Percentiles rank a stretch among this genome's conserved stretches.
phyloP scores from a whole-genome alignment of 192 early-diverging fungal genomes.

The Thamnidium elegans region DNA sequence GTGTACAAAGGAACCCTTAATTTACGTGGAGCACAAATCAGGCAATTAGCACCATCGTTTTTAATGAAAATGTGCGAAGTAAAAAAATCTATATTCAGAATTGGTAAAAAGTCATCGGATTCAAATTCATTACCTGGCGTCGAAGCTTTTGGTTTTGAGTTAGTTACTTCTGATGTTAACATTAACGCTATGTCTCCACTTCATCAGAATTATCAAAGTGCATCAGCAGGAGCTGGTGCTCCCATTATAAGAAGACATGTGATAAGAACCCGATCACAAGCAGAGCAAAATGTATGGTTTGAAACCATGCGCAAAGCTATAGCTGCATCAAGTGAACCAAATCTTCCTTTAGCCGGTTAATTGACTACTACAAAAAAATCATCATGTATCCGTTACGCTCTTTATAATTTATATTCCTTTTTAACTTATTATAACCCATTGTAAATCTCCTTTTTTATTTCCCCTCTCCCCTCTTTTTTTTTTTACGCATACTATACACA shows the following conservation, averaged over 20 bases:
- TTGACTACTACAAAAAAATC: too few species aligned
- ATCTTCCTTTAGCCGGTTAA: too few species aligned
- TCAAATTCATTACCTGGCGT: not conserved
- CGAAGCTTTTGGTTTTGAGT: slow-evolving; percentile 23
- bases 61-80: slow-evolving; percentile 10
- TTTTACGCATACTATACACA: too few species aligned
- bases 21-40: not conserved
- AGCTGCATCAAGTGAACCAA: too few species aligned
- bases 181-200: too few species aligned
- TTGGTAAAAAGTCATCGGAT: not conserved
- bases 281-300: slow-evolving; percentile 16
- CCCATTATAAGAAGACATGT: slow-evolving; percentile 10
- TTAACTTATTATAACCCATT: too few species aligned
- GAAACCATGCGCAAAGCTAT: slow-evolving; percentile 1
- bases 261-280: slow-evolving; percentile 1
- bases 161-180: not conserved
- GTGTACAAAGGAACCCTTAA: slow-evolving; percentile 21
- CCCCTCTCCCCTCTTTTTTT: too few species aligned
- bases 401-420: too few species aligned
- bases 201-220: too few species aligned
- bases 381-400: too few species aligned
- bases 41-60: not conserved
- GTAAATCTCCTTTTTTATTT: too few species aligned
- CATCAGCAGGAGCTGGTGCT: not conserved
- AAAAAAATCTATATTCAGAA: slow-evolving; percentile 1